Conservation (phyloP, 768 basidiomycete genomes). For the Suillus hirtellus region DNA sequence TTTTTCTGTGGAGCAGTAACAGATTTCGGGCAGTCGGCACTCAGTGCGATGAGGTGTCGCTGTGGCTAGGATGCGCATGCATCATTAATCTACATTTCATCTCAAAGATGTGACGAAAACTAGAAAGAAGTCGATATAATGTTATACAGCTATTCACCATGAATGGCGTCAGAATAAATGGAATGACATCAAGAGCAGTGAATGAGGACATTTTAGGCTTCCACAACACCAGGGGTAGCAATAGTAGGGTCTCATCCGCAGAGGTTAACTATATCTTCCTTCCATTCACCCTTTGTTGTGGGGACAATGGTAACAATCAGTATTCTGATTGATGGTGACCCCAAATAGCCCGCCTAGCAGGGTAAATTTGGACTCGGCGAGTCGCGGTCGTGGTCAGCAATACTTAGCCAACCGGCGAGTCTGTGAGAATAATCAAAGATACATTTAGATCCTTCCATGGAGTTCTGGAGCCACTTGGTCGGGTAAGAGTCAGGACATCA, state of each 20-base stretch:
- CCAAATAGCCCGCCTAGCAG: background rate
- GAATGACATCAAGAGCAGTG: background rate
- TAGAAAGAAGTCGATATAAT: background rate
- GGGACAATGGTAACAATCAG: background rate
- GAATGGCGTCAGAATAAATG: background rate
- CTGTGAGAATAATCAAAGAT: background rate
- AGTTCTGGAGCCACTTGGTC: background rate
- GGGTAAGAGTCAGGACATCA: background rate
- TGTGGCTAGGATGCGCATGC: background rate
- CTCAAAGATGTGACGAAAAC: background rate
- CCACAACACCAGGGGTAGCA: constrained; percentile 38
- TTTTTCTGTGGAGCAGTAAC: background rate
- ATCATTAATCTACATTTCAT: background rate
- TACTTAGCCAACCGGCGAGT: background rate
- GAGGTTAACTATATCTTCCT: constrained; percentile 23
- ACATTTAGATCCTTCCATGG: background rate
- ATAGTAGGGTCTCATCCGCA: constrained; percentile 37
- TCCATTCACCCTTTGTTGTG: background rate
- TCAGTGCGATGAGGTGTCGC: background rate
- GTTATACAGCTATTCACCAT: background rate
- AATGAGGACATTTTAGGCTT: constrained; percentile 13
- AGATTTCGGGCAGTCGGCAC: background rate
- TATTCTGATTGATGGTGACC: background rate
- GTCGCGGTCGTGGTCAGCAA: background rate
- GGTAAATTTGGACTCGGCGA: background rate